Evolutionary conservation across 331 rosid species (phyloP), one percentile per base, ranked within the genome.

Genomic region (Telfairia occidentalis): DNA sequence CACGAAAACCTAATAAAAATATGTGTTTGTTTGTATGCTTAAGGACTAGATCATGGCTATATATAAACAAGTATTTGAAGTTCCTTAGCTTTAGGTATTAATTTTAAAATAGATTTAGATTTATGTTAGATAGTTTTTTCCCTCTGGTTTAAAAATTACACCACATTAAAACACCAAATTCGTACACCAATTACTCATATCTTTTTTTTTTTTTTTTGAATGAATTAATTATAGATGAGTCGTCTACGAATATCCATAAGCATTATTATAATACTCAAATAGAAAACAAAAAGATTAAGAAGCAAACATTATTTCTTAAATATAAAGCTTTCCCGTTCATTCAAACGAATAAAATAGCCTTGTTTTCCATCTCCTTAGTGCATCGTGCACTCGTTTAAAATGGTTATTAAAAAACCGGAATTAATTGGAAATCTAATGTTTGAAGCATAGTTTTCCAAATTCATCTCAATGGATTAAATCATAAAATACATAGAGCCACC

Each of bases 401-500:
- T 29, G 19, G 43, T 61, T 2, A 35, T 30, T 61, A 60, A 32
- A 60, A 60, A 35, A 18, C 0, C 5, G 38, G 15, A 3, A n/a
- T 63, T 34, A n/a, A 18, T 34, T 63, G 24, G 49, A 21, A 21
- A 19, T 5, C 10, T 65, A 38, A 37, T 21, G 72, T 65, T 38
- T 37, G 24, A 65, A 37, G 49, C 72, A 65, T 38, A 35, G 46
- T 64, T 35, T 34, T 64, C 71, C 29, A 64, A 35, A 9, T 64
- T 35, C 49, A 64, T 37, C 13, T 58, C 5, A 19, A 64, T 37
- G 9, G 71, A 64, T 63, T 63, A n/a, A 34, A 63, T 18, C 15
- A 34, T 63, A 63, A 35, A 34, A 64, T 61, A 61, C 69, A 32
- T 7, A 16, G 64, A 57, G 46, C 48, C 71, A 63, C 71, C 71